Base-by-base conservation (phyloP, 805 yeast species). In the Kuraishia hungarica region DNA sequence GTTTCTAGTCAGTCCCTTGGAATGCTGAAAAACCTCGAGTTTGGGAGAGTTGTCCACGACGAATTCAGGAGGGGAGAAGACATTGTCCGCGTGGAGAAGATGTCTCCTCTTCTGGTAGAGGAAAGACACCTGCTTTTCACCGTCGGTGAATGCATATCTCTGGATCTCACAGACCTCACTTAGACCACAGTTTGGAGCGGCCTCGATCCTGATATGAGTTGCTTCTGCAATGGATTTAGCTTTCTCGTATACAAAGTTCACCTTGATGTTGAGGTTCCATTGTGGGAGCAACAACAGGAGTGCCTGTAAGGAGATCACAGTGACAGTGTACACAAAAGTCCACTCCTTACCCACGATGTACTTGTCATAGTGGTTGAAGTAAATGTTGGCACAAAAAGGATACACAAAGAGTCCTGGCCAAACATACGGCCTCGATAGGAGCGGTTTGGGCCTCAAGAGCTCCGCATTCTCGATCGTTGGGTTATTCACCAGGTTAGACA, bases 21-120 rank as follows among this genome's bases (percentile, higher is more conserved):
- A 59, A 2, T 66, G 55, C 67, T 87, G 90, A 65, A 85, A 80
- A 19, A 72, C 78, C 23, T 75, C 72, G 56, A 91, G 72, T 53
- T 74, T 71, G 54, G 91, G 87, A 26, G 70, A 63, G 54, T 80
- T 75, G 65, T 84, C 89, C 60, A 84, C 82, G 55, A 85, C 75
- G 65, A 89, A 93, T 59, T 76, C 79, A 20, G 98, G 98, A 35
- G 97, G 96, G 11, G 88, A 69, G 65, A 94, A 94, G 56, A 73
- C 67, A 29, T 75, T 68, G 13, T 79, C 76, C 7, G 71, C 68
- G 64, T 87, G 80, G 74, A 81, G 87, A 59, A 93, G 73, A 67
- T 89, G 93, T 62, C 96, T 83, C 71, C 97, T 86, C 76, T 93
- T 93, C 70, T 94, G 99, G 73, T 91, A 93, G 55, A 82, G 72